Percentiles rank a stretch among this genome's conserved stretches.
Conservation (phyloP, 176 grass and related monocot genomes). For the Musa schizocarpa region DNA sequence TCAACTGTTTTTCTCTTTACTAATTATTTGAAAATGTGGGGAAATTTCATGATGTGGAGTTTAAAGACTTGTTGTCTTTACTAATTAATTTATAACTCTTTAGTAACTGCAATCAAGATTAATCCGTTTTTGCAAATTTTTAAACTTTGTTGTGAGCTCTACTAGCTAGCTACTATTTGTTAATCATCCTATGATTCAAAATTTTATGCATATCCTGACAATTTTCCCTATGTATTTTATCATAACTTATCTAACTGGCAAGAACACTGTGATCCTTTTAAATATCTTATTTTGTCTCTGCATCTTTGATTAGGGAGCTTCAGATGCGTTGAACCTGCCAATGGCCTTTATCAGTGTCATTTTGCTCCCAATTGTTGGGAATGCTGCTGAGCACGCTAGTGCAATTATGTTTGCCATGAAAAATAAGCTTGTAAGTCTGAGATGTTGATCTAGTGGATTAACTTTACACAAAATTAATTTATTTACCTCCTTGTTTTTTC, state of each 20-base stretch:
- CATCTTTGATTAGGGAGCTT: constrained; percentile 58
- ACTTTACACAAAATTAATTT: neutral
- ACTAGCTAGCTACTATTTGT: neutral
- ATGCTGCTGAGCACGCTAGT: constrained; percentile 92
- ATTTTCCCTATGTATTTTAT: too few relatives aligned
- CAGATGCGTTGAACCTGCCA: constrained; percentile 79
- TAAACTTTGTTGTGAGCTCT: too few relatives aligned
- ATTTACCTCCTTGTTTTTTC: constrained; percentile 20
- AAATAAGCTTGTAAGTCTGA: constrained; percentile 72
- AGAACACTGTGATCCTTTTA: neutral
- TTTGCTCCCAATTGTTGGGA: constrained; percentile 94
- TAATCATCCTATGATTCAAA: neutral
- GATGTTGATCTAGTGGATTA: constrained; percentile 1
- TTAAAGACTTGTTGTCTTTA: neutral
- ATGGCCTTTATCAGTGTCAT: constrained; percentile 95
- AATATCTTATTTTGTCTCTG: constrained; percentile 6
- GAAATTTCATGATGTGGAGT: neutral
- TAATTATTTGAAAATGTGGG: neutral
- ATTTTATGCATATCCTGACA: neutral
- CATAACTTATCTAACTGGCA: neutral
- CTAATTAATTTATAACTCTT: neutral
- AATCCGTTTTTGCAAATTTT: neutral
- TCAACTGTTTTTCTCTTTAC: neutral
- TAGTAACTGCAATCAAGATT: neutral
- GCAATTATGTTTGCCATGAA: constrained; percentile 99